Conservation (phyloP, 1,284 basidiomycete genomes). For the Kwoniella shivajii region DNA sequence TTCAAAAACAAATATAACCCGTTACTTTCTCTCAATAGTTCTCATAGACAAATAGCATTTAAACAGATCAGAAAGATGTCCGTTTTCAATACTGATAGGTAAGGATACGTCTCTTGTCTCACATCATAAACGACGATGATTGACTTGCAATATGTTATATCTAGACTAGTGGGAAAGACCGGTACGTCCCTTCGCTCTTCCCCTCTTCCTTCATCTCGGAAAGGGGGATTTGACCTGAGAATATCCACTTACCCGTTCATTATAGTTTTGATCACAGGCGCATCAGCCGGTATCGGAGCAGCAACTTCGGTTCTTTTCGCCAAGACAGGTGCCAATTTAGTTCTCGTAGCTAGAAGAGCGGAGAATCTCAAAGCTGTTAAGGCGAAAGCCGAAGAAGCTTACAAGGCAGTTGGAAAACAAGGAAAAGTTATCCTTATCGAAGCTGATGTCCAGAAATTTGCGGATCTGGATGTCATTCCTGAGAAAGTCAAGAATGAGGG, state of each 20-base stretch:
- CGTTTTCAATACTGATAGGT: conserved; percentile 33
- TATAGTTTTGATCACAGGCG: conserved; percentile 48
- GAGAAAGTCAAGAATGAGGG: conserved; percentile 31
- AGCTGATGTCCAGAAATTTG: conserved; percentile 45
- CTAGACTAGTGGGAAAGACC: conserved; percentile 37
- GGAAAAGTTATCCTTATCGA: conserved; percentile 41
- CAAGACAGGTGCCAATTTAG: conserved; percentile 43
- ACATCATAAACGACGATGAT: too few species aligned
- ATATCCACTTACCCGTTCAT: background rate
- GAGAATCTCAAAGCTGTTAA: conserved; percentile 43
- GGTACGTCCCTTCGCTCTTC: conserved; percentile 20
- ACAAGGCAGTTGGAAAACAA: conserved; percentile 28
- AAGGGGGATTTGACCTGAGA: too few species aligned
- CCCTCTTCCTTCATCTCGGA: background rate
- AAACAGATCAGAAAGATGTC: conserved; percentile 27
- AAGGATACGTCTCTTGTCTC: conserved; percentile 4
- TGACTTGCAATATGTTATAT: background rate
- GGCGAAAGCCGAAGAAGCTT: conserved; percentile 28
- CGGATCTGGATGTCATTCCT: conserved; percentile 34
- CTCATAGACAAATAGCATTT: background rate
- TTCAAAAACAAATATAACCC: background rate
- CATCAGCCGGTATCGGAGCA: conserved; percentile 50
- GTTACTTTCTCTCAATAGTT: background rate
- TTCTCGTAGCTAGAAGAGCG: conserved; percentile 45
- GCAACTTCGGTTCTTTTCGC: conserved; percentile 48